Conservation (phyloP, 352 stramenopile species). For the Phytopythium montanum region DNA sequence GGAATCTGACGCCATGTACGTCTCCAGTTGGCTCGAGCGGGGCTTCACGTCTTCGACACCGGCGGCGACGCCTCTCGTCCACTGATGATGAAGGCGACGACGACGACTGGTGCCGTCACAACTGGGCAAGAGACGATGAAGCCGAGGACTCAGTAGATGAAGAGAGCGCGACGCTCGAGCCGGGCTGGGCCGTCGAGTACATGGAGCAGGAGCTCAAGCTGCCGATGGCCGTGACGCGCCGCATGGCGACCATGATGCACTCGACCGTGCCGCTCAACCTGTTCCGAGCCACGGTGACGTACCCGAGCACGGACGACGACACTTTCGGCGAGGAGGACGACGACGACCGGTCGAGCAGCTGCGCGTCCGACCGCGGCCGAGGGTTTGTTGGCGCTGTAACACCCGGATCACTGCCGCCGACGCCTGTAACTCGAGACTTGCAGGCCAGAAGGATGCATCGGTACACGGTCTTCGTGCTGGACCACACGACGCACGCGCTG, state of each 20-base stretch:
- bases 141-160: constrained; percentile 11
- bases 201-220: constrained; percentile 68
- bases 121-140: constrained; percentile 7
- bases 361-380: background rate
- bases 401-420: constrained; percentile 78
- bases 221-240: constrained; percentile 52
- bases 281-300: constrained; percentile 63
- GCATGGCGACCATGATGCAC: constrained; percentile 83
- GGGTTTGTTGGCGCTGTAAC: constrained; percentile 51
- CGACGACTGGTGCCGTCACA: background rate
- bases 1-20: constrained; percentile 65
- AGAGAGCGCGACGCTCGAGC: constrained; percentile 27
- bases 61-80: constrained; percentile 7
- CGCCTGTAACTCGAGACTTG: constrained; percentile 69
- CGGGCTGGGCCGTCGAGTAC: constrained; percentile 78
- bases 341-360: constrained; percentile 10
- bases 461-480: constrained; percentile 74
- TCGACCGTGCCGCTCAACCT: constrained; percentile 69
- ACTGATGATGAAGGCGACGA: constrained; percentile 7
- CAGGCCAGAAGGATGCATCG: constrained; percentile 68
- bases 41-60: constrained; percentile 20
- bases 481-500: constrained; percentile 69
- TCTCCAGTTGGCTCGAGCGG: constrained; percentile 44
- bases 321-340: constrained; percentile 18
- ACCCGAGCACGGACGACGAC: constrained; percentile 17